Percentiles rank a stretch among this genome's conserved stretches.
These are phyloP conservation scores for Cladorrhinum sp. DNA, from an alignment of 2,329 filamentous ascomycete species.

Conservation along the genomic window DNA sequence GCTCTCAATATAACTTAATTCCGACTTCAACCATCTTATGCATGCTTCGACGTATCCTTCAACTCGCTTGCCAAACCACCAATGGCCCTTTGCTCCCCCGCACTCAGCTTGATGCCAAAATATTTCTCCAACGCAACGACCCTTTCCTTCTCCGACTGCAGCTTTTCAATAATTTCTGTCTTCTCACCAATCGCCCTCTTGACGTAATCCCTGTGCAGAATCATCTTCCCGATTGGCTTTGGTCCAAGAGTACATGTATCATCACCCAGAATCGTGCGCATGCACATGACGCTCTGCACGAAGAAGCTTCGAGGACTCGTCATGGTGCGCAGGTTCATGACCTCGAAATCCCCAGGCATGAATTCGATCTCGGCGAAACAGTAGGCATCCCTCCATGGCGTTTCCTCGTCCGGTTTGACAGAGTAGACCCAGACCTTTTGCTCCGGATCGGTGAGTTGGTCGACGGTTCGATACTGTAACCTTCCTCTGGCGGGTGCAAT, in stretches of 20 bases:
- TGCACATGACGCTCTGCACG: constrained; percentile 36
- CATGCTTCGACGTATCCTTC: constrained; percentile 13
- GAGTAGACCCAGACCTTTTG: constrained; percentile 42
- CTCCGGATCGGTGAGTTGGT: constrained; percentile 32
- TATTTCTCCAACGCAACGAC: constrained; percentile 46
- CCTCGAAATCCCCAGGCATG: constrained; percentile 43
- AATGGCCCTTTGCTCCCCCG: constrained; percentile 48
- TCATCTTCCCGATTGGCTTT: constrained; percentile 37
- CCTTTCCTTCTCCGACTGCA: constrained; percentile 48
- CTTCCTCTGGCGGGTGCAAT: constrained; percentile 45
- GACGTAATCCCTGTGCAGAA: constrained; percentile 43
- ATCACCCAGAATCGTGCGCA: constrained; percentile 30
- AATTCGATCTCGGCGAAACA: constrained; percentile 51
- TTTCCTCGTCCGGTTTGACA: constrained; percentile 28
- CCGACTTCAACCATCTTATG: background rate
- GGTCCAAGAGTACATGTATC: background rate
- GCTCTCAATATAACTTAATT: no score
- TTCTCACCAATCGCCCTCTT: constrained; percentile 41
- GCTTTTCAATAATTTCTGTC: constrained; percentile 39
- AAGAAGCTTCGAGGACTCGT: constrained; percentile 38
- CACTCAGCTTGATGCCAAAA: constrained; percentile 47
- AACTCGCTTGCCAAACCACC: constrained; percentile 35
- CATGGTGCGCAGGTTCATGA: constrained; percentile 43
- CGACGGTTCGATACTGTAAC: constrained; percentile 37
- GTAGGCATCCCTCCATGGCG: constrained; percentile 46